Percentiles rank a stretch among this genome's conserved stretches.
These are phyloP conservation scores for Apiotrichum veenhuisii DNA, from an alignment of 1,284 basidiomycete species.

Conservation along the genomic window DNA sequence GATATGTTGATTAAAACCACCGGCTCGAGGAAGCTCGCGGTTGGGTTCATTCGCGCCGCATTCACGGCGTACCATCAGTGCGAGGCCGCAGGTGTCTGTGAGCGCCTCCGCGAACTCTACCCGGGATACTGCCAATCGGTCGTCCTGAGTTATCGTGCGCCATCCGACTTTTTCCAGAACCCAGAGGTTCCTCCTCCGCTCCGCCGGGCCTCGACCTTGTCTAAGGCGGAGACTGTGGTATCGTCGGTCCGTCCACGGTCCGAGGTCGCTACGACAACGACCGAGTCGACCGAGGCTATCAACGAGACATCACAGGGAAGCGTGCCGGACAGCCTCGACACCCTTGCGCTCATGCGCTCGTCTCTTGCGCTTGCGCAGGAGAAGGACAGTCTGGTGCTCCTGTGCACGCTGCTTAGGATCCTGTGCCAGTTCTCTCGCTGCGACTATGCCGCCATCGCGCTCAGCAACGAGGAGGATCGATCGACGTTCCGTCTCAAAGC, in stretches of 20 bases:
- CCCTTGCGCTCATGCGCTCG: constrained; percentile 31
- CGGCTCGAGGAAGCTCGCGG: constrained; percentile 12
- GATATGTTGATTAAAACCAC: constrained; percentile 14
- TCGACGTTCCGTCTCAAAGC: constrained; percentile 29
- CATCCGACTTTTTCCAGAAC: constrained; percentile 17
- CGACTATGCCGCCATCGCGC: constrained; percentile 39
- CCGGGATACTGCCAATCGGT: constrained; percentile 7
- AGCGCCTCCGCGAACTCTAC: constrained; percentile 15
- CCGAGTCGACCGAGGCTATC: neutral
- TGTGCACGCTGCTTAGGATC: constrained; percentile 33
- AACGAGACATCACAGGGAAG: neutral
- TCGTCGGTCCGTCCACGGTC: neutral
- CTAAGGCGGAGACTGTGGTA: constrained; percentile 6
- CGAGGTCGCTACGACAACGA: neutral
- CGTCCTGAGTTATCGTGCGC: constrained; percentile 4
- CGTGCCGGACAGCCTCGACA: constrained; percentile 15
- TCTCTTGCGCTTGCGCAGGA: constrained; percentile 37
- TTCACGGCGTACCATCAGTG: constrained; percentile 11
- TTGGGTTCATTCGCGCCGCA: constrained; percentile 20
- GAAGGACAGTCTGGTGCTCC: constrained; percentile 31
- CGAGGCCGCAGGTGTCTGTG: constrained; percentile 20
- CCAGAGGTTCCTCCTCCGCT: constrained; percentile 1
- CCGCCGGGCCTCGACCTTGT: constrained; percentile 7
- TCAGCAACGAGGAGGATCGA: constrained; percentile 25
- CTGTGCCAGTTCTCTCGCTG: constrained; percentile 37